Conservation (phyloP, 495 filamentous ascomycete genomes). For the Talaromyces adpressus region DNA sequence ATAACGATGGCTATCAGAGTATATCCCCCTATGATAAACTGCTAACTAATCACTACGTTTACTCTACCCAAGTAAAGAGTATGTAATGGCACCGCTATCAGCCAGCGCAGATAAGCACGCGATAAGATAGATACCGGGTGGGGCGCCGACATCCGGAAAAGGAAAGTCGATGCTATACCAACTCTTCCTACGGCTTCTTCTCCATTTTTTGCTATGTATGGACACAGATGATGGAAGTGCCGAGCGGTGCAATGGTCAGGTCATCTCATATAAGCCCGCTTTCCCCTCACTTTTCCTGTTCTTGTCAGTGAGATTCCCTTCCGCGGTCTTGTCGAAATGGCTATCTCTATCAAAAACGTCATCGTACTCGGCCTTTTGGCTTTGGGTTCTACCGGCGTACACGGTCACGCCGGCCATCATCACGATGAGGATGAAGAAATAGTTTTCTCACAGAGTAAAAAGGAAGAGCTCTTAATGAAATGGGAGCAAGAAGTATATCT, state of each 20-base stretch:
- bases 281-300: neutral
- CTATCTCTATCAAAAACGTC: constrained; percentile 13
- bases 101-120: neutral
- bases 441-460: constrained; percentile 28
- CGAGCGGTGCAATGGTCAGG: neutral
- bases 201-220: neutral
- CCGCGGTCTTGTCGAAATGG: constrained; percentile 16
- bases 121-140: constrained; percentile 1
- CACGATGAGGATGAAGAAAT: constrained; percentile 31
- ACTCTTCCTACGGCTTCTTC: neutral
- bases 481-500: constrained; percentile 43
- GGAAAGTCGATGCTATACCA: constrained; percentile 9
- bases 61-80: neutral
- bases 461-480: constrained; percentile 42
- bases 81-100: neutral
- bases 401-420: constrained; percentile 25
- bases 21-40: neutral
- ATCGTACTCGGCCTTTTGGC: constrained; percentile 24
- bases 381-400: constrained; percentile 23
- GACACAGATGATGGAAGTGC: neutral
- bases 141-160: neutral
- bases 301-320: neutral
- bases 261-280: neutral
- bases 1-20: neutral
- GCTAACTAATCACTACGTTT: too few species aligned